phyloP scores from a whole-genome alignment of 345 rosid species.

The Carallia pectinifolia region DNA sequence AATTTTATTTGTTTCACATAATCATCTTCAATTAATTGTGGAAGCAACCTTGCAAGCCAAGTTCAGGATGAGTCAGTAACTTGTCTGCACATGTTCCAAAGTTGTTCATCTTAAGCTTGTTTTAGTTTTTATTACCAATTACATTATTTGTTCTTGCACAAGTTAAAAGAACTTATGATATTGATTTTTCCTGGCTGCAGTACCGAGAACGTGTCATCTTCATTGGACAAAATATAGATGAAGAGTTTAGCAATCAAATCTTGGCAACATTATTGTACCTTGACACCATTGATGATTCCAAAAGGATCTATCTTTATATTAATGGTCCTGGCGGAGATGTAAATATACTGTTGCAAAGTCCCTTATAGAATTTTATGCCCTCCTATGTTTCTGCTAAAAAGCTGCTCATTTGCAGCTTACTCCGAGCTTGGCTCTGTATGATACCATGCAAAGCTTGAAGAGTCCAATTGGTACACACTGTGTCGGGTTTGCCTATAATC shows the following conservation, averaged over 20 bases:
- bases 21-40: neutral
- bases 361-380: neutral
- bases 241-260: conserved; percentile 84
- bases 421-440: conserved; percentile 79
- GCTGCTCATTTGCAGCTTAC: conserved; percentile 53
- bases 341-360: conserved; percentile 28
- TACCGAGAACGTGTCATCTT: conserved; percentile 83
- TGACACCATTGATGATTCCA: conserved; percentile 69
- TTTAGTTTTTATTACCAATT: too few species aligned
- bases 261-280: conserved; percentile 93
- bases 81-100: neutral
- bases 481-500: conserved; percentile 74
- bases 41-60: neutral
- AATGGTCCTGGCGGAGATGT: conserved; percentile 95
- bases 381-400: conserved; percentile 12
- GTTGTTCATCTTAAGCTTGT: conserved; percentile 1
- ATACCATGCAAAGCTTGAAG: conserved; percentile 82
- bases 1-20: neutral
- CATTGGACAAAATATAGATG: conserved; percentile 73
- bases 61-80: neutral
- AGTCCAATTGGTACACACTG: conserved; percentile 76
- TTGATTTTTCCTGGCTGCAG: conserved; percentile 43
- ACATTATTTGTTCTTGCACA: too few species aligned
- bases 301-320: conserved; percentile 61
- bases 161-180: too few species aligned